Evolutionary conservation across 495 filamentous ascomycete genomes (phyloP), one percentile per base, ranked within the genome.

Genomic region (Aspergillus asperescens): DNA sequence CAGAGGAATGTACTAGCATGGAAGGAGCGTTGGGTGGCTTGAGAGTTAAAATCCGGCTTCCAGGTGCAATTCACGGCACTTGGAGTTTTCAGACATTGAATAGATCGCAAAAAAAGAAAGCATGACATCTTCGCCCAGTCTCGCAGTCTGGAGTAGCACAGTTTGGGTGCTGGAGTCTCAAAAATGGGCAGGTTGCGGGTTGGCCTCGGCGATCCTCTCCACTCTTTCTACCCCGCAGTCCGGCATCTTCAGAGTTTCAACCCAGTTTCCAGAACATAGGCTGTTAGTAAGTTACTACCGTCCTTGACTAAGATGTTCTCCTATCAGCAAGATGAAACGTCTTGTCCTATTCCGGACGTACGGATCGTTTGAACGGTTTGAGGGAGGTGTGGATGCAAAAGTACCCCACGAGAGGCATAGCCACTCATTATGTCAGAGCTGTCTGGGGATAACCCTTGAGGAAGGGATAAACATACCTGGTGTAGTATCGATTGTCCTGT

Each of bases 161-260:
- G n/a, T n/a, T n/a, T n/a, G n/a, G n/a, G n/a, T n/a, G n/a, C 16
- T 32, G 35, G 49, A 35, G 29, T 37, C 39, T 45, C 3, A 25
- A 42, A 25, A 41, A 12, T 22, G 24, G n/a, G 4, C n/a, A 20
- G 27, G 27, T n/a, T n/a, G n/a, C n/a, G n/a, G n/a, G 51, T 40
- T 13, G 16, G 37, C 40, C 40, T 42, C 19, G 22, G 39, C 32
- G 32, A 47, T 47, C 23, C 32, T 31, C 29, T 43, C 42, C 51
- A 34, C 28, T 43, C 19, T 41, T 40, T 38, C 42, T 53, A 53
- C 51, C 51, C 51, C 51, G 51, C 51, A 54, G 51, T 39, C 42
- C 42, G 34, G 31, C 41, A 28, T 46, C 31, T 28, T 25, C 31
- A 38, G 4, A 42, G 47, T 40, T 38, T 25, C 22, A 19, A 20